phyloP scores from a whole-genome alignment of 192 early-diverging fungal genomes.

The Rhizophlyctis rosea region DNA sequence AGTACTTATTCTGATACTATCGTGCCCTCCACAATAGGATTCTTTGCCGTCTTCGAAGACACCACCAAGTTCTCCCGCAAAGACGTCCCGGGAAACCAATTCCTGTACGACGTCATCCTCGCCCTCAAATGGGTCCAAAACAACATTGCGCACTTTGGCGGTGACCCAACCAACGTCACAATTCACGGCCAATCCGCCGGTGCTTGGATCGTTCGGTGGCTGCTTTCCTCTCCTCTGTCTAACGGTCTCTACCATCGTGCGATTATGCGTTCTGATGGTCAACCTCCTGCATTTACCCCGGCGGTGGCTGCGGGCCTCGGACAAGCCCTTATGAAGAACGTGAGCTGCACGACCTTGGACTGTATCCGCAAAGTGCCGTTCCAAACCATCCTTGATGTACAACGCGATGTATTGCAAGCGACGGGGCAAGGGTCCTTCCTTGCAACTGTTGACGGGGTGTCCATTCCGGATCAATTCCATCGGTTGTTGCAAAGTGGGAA shows the following conservation, averaged over 20 bases:
- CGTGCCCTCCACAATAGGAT: too few relatives aligned
- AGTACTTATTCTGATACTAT: too few relatives aligned
- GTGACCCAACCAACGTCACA: constrained; percentile 50
- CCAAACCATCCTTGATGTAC: not conserved
- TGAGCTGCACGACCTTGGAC: not conserved
- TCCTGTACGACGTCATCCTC: constrained; percentile 50
- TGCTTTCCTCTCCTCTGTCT: not conserved
- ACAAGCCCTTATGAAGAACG: not conserved
- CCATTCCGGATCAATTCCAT: not conserved
- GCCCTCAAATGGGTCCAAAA: constrained; percentile 58
- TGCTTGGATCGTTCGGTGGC: constrained; percentile 2
- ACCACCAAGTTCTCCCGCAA: not conserved
- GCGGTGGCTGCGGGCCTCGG: not conserved
- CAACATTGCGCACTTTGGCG: constrained; percentile 56
- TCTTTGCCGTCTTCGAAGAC: not conserved
- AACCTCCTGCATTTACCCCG: not conserved
- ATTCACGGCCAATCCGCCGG: constrained; percentile 55
- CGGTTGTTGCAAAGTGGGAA: not conserved
- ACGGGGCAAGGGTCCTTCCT: not conserved
- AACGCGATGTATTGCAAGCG: not conserved
- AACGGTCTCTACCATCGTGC: not conserved
- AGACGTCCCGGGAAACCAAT: constrained; percentile 35
- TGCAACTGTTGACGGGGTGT: not conserved
- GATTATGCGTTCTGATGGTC: not conserved
- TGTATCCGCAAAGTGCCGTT: not conserved